Conservation (phyloP, 768 basidiomycete species). For the Boletus pseudo-olivaceus region DNA sequence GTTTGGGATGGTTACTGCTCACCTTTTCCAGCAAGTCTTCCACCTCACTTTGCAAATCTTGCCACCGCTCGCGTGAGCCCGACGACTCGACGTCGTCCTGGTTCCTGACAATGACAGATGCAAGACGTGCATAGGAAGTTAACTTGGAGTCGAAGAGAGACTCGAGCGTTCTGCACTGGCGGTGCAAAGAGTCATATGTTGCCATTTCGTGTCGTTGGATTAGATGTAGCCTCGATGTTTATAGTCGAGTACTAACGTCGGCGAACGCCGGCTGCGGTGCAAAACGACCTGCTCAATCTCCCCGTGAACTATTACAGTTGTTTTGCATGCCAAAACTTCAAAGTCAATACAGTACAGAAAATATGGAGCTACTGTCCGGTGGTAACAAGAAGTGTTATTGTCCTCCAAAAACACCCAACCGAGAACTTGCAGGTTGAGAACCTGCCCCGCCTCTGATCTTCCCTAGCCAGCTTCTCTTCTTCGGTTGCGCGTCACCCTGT, state of each 20-base stretch:
- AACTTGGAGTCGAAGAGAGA: slow-evolving; percentile 90
- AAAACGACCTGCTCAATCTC: background rate
- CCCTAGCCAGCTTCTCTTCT: slow-evolving; percentile 67
- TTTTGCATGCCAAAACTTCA: background rate
- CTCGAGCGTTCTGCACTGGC: slow-evolving; percentile 91
- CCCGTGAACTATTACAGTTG: background rate
- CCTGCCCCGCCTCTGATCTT: slow-evolving; percentile 53
- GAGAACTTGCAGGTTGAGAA: slow-evolving; percentile 19
- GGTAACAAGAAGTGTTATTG: slow-evolving; percentile 18
- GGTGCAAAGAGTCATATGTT: slow-evolving; percentile 83
- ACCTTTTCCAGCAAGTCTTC: slow-evolving; percentile 87
- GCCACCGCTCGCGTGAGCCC: slow-evolving; percentile 70
- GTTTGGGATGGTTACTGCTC: slow-evolving; percentile 17
- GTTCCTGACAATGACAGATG: slow-evolving; percentile 56
- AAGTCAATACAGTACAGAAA: slow-evolving; percentile 16
- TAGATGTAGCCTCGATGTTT: background rate
- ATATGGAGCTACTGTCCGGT: slow-evolving; percentile 9
- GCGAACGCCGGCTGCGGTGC: slow-evolving; percentile 16
- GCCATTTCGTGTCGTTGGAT: slow-evolving; percentile 44
- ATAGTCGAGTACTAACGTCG: background rate
- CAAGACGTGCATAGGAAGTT: slow-evolving; percentile 85
- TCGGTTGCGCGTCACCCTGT: slow-evolving; percentile 26
- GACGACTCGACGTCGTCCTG: slow-evolving; percentile 63
- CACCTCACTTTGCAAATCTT: slow-evolving; percentile 81
- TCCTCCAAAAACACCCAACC: slow-evolving; percentile 22